Percentiles rank a stretch among this genome's conserved stretches.
These are phyloP conservation scores for Dicorynia guianensis DNA, from an alignment of 306 rosid species.

Conservation along the genomic window DNA sequence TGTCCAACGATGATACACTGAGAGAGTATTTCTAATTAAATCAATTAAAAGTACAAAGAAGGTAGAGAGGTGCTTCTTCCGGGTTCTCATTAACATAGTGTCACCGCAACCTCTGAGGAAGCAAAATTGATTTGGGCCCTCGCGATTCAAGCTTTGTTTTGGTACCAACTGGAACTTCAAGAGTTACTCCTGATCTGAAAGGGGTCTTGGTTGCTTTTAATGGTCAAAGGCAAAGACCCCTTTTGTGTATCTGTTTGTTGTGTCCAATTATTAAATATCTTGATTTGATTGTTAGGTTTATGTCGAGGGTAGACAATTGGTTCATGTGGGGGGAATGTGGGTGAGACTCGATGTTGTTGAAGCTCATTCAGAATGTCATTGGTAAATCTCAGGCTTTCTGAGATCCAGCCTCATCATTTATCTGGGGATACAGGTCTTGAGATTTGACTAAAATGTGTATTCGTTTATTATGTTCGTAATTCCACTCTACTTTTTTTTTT, in stretches of 20 bases:
- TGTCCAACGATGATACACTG: slow-evolving; percentile 59
- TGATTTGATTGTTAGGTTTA: slow-evolving; percentile 41
- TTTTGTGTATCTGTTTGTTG: slow-evolving; percentile 32
- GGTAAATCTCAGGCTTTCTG: slow-evolving; percentile 65
- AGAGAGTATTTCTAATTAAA: slow-evolving; percentile 44
- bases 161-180: slow-evolving; percentile 26
- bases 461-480: slow-evolving; percentile 39
- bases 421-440: slow-evolving; percentile 51
- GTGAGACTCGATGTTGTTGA: slow-evolving; percentile 47
- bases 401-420: slow-evolving; percentile 59
- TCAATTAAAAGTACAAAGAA: slow-evolving; percentile 46
- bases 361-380: slow-evolving; percentile 43
- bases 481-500: slow-evolving; percentile 1
- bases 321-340: slow-evolving; percentile 51
- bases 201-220: slow-evolving; percentile 34
- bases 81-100: slow-evolving; percentile 29
- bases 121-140: slow-evolving; percentile 43
- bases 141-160: slow-evolving; percentile 25
- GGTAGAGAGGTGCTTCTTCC: slow-evolving; percentile 38
- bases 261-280: slow-evolving; percentile 29
- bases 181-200: slow-evolving; percentile 38
- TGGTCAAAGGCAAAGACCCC: slow-evolving; percentile 17
- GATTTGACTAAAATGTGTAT: slow-evolving; percentile 41
- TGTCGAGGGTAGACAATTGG: slow-evolving; percentile 22
- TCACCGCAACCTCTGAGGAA: slow-evolving; percentile 27